Evolutionary conservation across 176 grass and related monocot genomes (phyloP).

Genomic region (Rhipidocladum racemiflorum): DNA sequence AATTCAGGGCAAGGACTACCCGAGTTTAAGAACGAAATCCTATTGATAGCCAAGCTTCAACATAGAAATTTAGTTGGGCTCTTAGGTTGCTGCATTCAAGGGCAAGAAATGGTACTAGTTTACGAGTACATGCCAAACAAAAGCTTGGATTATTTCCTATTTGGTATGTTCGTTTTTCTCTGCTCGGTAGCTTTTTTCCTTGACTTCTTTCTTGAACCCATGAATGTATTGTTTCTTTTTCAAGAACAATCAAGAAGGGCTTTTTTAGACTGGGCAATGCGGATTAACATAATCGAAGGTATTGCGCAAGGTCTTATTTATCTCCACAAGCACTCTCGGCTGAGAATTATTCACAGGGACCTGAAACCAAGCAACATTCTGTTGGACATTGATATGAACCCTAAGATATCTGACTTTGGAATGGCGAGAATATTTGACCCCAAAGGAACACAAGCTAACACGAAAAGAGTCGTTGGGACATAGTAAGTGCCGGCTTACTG

Average conservation of each 20-base stretch:
- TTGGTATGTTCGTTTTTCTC: slow-evolving; percentile 23
- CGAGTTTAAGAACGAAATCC: slow-evolving; percentile 56
- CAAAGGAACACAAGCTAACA: slow-evolving; percentile 50
- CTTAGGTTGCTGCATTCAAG: slow-evolving; percentile 51
- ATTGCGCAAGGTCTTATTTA: slow-evolving; percentile 63
- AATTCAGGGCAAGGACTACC: slow-evolving; percentile 50
- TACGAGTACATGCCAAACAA: slow-evolving; percentile 65
- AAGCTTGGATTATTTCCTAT: slow-evolving; percentile 60
- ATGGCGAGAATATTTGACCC: slow-evolving; percentile 61
- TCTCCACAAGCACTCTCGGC: slow-evolving; percentile 65
- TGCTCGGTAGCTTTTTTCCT: background rate
- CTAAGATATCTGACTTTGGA: slow-evolving; percentile 68
- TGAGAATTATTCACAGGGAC: slow-evolving; percentile 58
- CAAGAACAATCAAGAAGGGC: slow-evolving; percentile 39
- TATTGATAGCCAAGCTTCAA: slow-evolving; percentile 57
- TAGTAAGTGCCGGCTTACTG: slow-evolving; percentile 40
- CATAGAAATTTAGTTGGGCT: slow-evolving; percentile 55
- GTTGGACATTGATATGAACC: slow-evolving; percentile 57
- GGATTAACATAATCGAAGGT: slow-evolving; percentile 56
- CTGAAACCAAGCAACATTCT: slow-evolving; percentile 68
- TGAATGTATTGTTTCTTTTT: background rate
- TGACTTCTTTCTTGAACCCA: background rate
- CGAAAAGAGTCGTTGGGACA: slow-evolving; percentile 51
- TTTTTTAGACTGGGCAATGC: slow-evolving; percentile 34
- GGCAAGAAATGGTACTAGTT: slow-evolving; percentile 49